Evolutionary conservation across 352 stramenopile genomes (phyloP).

Genomic region (Globisporangium nunn): DNA sequence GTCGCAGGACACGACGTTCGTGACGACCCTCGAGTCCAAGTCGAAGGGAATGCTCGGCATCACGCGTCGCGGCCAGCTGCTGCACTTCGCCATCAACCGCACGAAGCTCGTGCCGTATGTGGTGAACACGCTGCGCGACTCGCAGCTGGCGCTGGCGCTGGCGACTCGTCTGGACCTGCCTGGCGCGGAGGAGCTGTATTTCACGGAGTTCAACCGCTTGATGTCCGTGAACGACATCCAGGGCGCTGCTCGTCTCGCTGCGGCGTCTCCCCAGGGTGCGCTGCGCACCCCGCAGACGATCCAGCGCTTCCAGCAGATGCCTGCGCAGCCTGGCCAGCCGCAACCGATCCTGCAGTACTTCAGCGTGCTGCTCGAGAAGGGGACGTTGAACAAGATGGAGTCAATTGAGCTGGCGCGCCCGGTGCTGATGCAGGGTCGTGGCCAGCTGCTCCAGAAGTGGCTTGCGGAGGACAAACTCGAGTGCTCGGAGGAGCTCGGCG

Average conservation of each 20-base stretch:
- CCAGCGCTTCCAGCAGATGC: constrained; percentile 98
- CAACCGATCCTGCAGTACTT: constrained; percentile 99
- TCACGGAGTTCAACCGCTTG: constrained; percentile 96
- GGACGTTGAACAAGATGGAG: constrained; percentile 98
- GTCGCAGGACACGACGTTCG: constrained; percentile 97
- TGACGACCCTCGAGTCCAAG: constrained; percentile 87
- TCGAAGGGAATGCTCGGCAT: constrained; percentile 97
- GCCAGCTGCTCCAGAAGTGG: constrained; percentile 99
- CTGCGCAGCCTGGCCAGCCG: constrained; percentile 92
- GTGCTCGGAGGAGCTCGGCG: constrained; percentile 96
- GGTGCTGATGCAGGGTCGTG: constrained; percentile 95
- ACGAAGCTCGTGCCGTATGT: constrained; percentile 98
- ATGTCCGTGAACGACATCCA: constrained; percentile 80
- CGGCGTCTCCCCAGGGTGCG: constrained; percentile 86
- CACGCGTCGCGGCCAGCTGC: constrained; percentile 94
- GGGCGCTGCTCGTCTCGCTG: constrained; percentile 81
- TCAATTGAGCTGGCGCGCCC: constrained; percentile 97
- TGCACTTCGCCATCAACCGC: constrained; percentile 97
- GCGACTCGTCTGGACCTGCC: constrained; percentile 95
- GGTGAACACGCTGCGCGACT: constrained; percentile 96
- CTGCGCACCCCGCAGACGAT: constrained; percentile 98
- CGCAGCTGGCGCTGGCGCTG: constrained; percentile 93
- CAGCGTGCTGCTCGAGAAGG: constrained; percentile 96
- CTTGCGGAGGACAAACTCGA: constrained; percentile 99
- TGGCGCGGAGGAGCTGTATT: constrained; percentile 98